These are phyloP conservation scores for Clonostachys rhizophaga DNA, from an alignment of 2,329 filamentous ascomycete genomes.

Conservation along the genomic window DNA sequence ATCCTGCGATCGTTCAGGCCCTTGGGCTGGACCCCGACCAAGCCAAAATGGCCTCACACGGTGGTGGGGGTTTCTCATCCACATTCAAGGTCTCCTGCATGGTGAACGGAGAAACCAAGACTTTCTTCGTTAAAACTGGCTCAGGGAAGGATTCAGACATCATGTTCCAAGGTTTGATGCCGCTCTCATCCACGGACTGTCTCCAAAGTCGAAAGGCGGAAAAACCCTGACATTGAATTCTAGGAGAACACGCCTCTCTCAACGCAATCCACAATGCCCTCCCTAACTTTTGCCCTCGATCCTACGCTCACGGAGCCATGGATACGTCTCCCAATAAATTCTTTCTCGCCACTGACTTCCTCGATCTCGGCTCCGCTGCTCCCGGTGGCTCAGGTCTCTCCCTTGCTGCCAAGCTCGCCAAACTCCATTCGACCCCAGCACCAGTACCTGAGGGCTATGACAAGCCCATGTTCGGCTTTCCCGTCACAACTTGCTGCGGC, in stretches of 20 bases:
- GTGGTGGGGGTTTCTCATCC: conserved; percentile 64
- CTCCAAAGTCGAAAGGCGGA: neutral
- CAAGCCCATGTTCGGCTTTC: conserved; percentile 73
- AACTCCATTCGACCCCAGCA: conserved; percentile 71
- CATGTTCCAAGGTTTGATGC: conserved; percentile 63
- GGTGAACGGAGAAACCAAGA: conserved; percentile 43
- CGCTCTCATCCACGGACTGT: neutral
- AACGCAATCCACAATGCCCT: conserved; percentile 73
- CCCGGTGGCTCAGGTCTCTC: conserved; percentile 42
- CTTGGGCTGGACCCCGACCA: conserved; percentile 51
- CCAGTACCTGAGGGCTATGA: conserved; percentile 56
- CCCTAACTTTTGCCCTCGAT: conserved; percentile 70
- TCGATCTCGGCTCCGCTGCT: conserved; percentile 53
- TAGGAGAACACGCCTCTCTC: conserved; percentile 47
- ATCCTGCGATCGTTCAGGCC: conserved; percentile 57
- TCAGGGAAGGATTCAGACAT: conserved; percentile 50
- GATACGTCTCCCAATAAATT: conserved; percentile 36
- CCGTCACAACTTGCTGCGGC: conserved; percentile 80
- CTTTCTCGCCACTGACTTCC: conserved; percentile 74
- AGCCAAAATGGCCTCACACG: conserved; percentile 54
- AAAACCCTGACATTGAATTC: conserved; percentile 6
- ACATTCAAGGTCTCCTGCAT: conserved; percentile 53
- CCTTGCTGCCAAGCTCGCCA: conserved; percentile 72
- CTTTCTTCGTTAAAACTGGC: conserved; percentile 72
- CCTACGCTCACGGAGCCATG: conserved; percentile 66